These are phyloP conservation scores for Dictyostelium purpureum DNA, from an alignment of 78 protist species.

Conservation along the genomic window DNA sequence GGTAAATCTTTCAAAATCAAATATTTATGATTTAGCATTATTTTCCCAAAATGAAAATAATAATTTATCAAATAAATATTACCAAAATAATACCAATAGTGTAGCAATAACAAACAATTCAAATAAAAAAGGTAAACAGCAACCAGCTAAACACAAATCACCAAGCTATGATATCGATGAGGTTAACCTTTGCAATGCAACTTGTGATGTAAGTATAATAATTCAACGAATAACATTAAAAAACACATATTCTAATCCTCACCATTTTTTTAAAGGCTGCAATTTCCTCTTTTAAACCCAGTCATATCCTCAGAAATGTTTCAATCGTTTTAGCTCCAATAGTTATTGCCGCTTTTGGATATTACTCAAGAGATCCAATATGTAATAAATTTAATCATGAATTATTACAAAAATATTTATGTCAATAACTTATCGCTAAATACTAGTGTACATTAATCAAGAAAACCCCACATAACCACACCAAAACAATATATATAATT, in stretches of 20 bases:
- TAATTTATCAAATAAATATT: not conserved
- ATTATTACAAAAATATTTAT: not conserved
- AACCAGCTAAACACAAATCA: not conserved
- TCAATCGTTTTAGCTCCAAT: not conserved
- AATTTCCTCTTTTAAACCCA: not conserved
- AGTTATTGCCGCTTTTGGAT: not conserved
- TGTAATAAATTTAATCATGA: not conserved
- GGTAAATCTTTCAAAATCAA: not conserved
- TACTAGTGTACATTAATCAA: too few relatives aligned
- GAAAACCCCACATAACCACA: too few relatives aligned
- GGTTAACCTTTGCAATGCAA: conserved; percentile 27
- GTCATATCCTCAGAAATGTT: not conserved
- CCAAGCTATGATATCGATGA: conserved; percentile 9
- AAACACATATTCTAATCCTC: not conserved
- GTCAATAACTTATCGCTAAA: too few relatives aligned
- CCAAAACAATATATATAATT: too few relatives aligned
- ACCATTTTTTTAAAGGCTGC: not conserved
- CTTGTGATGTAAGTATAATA: not conserved
- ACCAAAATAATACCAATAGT: not conserved
- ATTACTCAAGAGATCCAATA: not conserved
- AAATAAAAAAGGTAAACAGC: not conserved
- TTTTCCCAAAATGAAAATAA: conserved; percentile 17
- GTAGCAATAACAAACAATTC: not conserved
- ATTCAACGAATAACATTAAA: not conserved
- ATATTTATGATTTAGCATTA: conserved; percentile 15